Base-by-base conservation (phyloP, 176 grass and related monocot species). In the Musa troglodytarum region DNA sequence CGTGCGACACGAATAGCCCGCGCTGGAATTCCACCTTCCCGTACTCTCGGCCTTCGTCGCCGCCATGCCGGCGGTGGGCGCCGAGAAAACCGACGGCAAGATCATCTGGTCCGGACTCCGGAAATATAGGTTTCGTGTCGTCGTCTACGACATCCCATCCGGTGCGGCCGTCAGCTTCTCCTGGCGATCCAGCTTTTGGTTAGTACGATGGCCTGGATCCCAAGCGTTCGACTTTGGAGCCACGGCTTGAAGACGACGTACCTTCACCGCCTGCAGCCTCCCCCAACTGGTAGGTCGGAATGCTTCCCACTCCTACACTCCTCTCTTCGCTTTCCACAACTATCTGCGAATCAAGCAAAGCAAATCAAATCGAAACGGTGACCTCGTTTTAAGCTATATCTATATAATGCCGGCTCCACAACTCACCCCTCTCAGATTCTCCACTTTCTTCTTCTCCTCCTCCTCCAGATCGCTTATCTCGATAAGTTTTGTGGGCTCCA, bases 341-440 rank as follows among this genome's bases (percentile, higher is more conserved):
- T 65, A 99, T 92, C 96, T 99, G 82, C 52, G 53, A 14, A 29
- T 24, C 72, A 73, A 24, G 22, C 22, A 14, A 13, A 53, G 34
- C 49, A 69, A 73, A n/a, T 43, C 34, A 16, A 63, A 55, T 65
- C 70, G 52, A 73, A 59, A 50, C 61, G 13, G 53, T 71, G 26
- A 61, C 70, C 14, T 15, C 19, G 65, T 50, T 26, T n/a, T 77
- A n/a, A 61, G 54, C 49, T 58, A 57, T 52, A 43, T 10, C 54
- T 50, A 52, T 13, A 54, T n/a, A 74, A 79, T 11, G 10, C 3
- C 8, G 14, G 23, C 10, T 74, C 49, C 59, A 63, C 66, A 49
- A 81, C 16, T 65, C 88, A 96, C 93, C 85, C 89, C 85, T 86
- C 87, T 85, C 53, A 92, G 83, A 83, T 90, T 96, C 83, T 96